Conservation (phyloP, 2,329 filamentous ascomycete genomes). For the Fusarium marasasianum region DNA sequence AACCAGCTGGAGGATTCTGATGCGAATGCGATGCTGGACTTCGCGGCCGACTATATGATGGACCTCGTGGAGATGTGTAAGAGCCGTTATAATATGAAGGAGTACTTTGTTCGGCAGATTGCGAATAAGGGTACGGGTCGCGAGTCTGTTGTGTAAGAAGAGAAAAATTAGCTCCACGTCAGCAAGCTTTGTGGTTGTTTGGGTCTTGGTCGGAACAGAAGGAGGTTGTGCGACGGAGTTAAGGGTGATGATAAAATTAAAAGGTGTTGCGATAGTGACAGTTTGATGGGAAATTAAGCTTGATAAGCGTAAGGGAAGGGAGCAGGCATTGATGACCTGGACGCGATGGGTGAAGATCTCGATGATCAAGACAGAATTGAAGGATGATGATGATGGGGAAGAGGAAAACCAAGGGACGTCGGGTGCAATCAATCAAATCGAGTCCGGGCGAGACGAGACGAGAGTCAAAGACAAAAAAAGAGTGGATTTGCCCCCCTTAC, state of each 20-base stretch:
- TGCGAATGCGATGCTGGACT: conserved; percentile 63
- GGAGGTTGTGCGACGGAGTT: conserved; percentile 25
- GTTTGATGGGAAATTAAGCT: conserved; percentile 21
- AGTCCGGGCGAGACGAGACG: conserved; percentile 30
- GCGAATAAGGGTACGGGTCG: conserved; percentile 61
- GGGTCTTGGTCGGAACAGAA: conserved; percentile 20
- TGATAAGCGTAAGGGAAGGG: conserved; percentile 8
- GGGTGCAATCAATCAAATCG: conserved; percentile 31
- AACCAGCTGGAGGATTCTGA: conserved; percentile 54
- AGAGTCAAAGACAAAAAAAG: conserved; percentile 42
- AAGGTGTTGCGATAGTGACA: conserved; percentile 22
- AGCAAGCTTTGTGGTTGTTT: conserved; percentile 36
- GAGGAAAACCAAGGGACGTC: conserved; percentile 33
- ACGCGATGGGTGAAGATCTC: conserved; percentile 18
- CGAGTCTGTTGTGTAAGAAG: conserved; percentile 52
- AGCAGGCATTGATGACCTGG: conserved; percentile 39
- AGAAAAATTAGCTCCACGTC: conserved; percentile 42
- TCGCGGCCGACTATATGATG: conserved; percentile 55
- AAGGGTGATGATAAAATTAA: conserved; percentile 37
- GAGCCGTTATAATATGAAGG: conserved; percentile 59
- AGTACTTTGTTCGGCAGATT: conserved; percentile 54
- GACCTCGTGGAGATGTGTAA: conserved; percentile 59
- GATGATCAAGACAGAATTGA: conserved; percentile 21
- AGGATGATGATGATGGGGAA: conserved; percentile 27
- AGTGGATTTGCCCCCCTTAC: conserved; percentile 53